Percentiles rank a stretch among this genome's conserved stretches.
Conservation (phyloP, 2,329 filamentous ascomycete genomes). For the Dissoconium aciculare region DNA sequence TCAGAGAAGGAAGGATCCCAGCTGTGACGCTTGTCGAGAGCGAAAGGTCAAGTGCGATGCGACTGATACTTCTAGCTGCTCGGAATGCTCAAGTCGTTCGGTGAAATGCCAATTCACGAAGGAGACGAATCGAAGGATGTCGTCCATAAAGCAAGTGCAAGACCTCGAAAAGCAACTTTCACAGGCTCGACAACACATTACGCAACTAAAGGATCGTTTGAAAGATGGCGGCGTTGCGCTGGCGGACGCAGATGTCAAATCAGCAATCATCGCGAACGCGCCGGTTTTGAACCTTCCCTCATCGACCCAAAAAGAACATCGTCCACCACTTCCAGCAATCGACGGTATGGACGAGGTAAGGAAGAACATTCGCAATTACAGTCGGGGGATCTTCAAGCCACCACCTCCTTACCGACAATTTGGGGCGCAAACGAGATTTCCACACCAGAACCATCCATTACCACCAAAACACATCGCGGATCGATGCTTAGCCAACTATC, state of each 20-base stretch:
- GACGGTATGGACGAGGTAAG: constrained; percentile 59
- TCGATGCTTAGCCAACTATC: constrained; percentile 60
- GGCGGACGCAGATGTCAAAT: constrained; percentile 26
- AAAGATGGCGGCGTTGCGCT: constrained; percentile 30
- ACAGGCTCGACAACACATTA: constrained; percentile 65
- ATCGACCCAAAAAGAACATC: constrained; percentile 37
- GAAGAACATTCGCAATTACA: constrained; percentile 55
- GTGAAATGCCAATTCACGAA: constrained; percentile 99
- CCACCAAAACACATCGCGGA: constrained; percentile 58
- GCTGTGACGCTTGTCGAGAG: constrained; percentile 91
- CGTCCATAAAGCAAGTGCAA: constrained; percentile 97
- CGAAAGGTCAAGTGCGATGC: constrained; percentile 77
- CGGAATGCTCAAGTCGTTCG: constrained; percentile 89
- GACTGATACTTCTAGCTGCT: constrained; percentile 89
- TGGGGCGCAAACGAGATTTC: constrained; percentile 29
- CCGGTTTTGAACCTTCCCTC: constrained; percentile 23
- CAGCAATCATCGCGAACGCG: constrained; percentile 16
- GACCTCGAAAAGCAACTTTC: constrained; percentile 87
- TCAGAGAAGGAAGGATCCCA: constrained; percentile 88
- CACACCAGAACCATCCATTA: constrained; percentile 36
- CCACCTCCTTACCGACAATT: constrained; percentile 52
- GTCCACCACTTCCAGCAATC: constrained; percentile 44
- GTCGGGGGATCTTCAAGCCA: constrained; percentile 65
- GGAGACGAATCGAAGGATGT: constrained; percentile 96
- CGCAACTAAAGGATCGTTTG: constrained; percentile 52